phyloP scores from a whole-genome alignment of 495 filamentous ascomycete species.

The Astrothelium subdiscretum region DNA sequence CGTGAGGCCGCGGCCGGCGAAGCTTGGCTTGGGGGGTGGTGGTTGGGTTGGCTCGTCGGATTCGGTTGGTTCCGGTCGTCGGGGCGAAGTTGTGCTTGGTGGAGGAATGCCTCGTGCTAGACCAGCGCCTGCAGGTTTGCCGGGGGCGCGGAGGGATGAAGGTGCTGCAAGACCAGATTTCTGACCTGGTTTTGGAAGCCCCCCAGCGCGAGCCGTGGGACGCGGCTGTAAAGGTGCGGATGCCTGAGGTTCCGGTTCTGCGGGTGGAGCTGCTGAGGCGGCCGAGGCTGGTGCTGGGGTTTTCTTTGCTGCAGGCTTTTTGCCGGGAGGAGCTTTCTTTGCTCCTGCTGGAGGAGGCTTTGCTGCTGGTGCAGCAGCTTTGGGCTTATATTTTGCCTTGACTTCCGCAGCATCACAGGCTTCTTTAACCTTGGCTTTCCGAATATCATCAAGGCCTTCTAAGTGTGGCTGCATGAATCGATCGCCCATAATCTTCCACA shows the following conservation, averaged over 20 bases:
- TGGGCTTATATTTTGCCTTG: constrained; percentile 93
- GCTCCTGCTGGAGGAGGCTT: constrained; percentile 32
- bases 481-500: constrained; percentile 99
- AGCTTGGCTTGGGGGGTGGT: constrained; percentile 51
- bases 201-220: constrained; percentile 46
- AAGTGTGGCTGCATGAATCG: constrained; percentile 90
- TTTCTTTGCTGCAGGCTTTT: constrained; percentile 31
- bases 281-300: constrained; percentile 40
- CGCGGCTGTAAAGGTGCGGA: constrained; percentile 43
- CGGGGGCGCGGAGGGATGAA: constrained; percentile 4
- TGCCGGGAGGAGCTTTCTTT: constrained; percentile 23
- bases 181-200: constrained; percentile 50
- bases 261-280: constrained; percentile 43
- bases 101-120: constrained; percentile 52
- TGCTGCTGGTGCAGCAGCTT: constrained; percentile 52
- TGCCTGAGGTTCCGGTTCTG: constrained; percentile 30
- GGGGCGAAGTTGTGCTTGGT: constrained; percentile 32
- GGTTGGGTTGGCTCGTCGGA: constrained; percentile 49
- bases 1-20: constrained; percentile 69
- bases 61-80: constrained; percentile 39
- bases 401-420: constrained; percentile 87
- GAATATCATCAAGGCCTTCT: constrained; percentile 91
- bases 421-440: constrained; percentile 93
- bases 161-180: constrained; percentile 47
- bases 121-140: constrained; percentile 12